These are phyloP conservation scores for Diplodia intermedia DNA, from an alignment of 2,329 filamentous ascomycete genomes.

Conservation along the genomic window DNA sequence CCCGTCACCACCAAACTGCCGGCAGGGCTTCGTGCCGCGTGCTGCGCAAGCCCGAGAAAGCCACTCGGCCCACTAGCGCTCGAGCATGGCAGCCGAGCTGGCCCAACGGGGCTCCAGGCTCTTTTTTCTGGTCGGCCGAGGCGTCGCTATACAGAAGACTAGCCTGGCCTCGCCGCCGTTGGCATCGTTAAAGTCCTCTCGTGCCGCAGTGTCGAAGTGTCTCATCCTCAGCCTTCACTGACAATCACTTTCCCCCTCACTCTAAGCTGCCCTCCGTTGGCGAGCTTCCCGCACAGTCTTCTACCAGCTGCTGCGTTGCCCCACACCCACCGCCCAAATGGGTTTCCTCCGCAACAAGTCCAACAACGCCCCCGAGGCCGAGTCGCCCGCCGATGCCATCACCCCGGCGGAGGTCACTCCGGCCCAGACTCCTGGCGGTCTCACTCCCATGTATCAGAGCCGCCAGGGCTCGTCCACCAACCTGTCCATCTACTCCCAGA, in stretches of 20 bases:
- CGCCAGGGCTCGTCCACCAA: slow-evolving; percentile 21
- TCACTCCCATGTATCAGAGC: slow-evolving; percentile 28
- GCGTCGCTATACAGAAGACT: slow-evolving; percentile 8
- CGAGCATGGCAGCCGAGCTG: background rate
- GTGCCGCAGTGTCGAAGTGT: background rate
- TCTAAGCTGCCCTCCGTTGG: background rate
- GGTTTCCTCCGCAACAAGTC: background rate
- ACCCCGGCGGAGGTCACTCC: slow-evolving; percentile 4
- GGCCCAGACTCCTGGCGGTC: slow-evolving; percentile 2
- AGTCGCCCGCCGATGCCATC: slow-evolving; percentile 2
- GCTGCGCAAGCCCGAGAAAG: background rate
- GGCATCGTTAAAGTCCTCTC: slow-evolving; percentile 17
- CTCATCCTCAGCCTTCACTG: slow-evolving; percentile 2
- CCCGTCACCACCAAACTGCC: slow-evolving; percentile 5
- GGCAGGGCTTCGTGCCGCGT: background rate
- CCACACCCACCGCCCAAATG: slow-evolving; percentile 15
- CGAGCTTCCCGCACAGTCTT: background rate
- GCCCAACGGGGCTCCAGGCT: background rate
- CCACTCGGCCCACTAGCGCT: background rate
- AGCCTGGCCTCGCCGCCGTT: background rate
- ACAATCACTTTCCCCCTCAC: background rate
- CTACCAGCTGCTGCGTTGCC: background rate
- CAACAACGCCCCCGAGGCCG: background rate
- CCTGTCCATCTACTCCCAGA: slow-evolving; percentile 21
- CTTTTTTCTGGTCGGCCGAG: slow-evolving; percentile 14